Base-by-base conservation (phyloP, 1,139 yeast species). In the Waltiozyma solani region DNA sequence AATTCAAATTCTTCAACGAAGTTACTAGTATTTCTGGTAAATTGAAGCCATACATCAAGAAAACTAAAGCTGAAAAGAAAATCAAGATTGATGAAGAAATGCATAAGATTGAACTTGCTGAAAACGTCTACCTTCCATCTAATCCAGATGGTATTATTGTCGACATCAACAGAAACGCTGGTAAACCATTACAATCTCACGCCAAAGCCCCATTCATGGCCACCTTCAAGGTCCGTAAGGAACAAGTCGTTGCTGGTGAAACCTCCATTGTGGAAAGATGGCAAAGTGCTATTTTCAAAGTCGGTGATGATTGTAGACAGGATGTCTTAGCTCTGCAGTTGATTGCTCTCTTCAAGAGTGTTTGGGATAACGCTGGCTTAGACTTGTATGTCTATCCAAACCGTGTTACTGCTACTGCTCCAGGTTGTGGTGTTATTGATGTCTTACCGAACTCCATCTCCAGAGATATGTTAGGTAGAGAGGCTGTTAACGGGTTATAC, bases 141-240 rank as follows among this genome's bases (percentile, higher is more conserved):
- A 91, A 93, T 54, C 98, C 98, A 1, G 96, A 91, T 59, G 98
- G 98, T 36, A 73, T 71, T n/a, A 85, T 93, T 27, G 67, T 87
- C 44, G 97, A 87, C 54, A 91, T 93, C 57, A 89, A 87, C 57
- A 71, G 98, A 44, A 82, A 80, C 50, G 80, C 95, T 9, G 98
- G 98, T 44, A 79, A 75, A 52, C 98, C 99, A n/a, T 67, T 93
- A 52, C 99, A 93, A 63, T 85, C 96, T 17, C 99, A 93, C 58
- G 98, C 99, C 14, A 93, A 93, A 58, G 97, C 99, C 0, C 99
- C 99, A 34, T 93, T 86, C 57, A 74, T 93, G 89, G 98, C 98
- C 0, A 82, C 95, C 0, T 93, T 93, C 66, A 83, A 79, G 59
- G 86, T 93, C 49, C 71, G 73, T 37, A 80, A 76, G 50, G 74